Conservation (phyloP, 306 rosid genomes). For the Vachellia pachyceras region DNA sequence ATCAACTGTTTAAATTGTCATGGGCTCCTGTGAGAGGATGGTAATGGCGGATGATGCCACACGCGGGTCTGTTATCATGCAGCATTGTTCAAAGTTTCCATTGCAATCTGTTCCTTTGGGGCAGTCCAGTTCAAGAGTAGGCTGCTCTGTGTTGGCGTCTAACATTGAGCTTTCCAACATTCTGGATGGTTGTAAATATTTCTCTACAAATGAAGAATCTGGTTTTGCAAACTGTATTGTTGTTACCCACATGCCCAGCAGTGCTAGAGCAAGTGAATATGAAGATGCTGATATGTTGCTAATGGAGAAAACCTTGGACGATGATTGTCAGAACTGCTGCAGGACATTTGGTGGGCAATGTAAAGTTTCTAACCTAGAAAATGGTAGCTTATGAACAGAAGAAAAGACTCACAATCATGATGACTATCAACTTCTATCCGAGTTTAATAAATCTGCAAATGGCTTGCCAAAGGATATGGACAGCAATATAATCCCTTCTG, state of each 20-base stretch:
- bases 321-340: constrained; percentile 39
- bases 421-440: neutral
- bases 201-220: constrained; percentile 28
- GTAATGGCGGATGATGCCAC: constrained; percentile 41
- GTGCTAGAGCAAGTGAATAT: constrained; percentile 46
- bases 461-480: neutral
- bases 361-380: constrained; percentile 30
- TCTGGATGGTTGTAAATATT: constrained; percentile 37
- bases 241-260: constrained; percentile 38
- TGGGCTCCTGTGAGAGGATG: constrained; percentile 52
- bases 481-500: neutral
- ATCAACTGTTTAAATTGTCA: constrained; percentile 31
- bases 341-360: constrained; percentile 38
- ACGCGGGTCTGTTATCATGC: constrained; percentile 34
- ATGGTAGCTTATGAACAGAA: neutral
- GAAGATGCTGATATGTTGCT: constrained; percentile 43
- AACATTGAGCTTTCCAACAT: constrained; percentile 35
- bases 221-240: constrained; percentile 42
- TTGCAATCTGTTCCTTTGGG: constrained; percentile 47
- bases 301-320: constrained; percentile 33
- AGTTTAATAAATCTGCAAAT: neutral
- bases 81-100: constrained; percentile 43
- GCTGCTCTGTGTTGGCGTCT: constrained; percentile 31
- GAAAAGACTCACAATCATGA: neutral
- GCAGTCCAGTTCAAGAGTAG: constrained; percentile 39